A percentile compares a stretch with the other conserved stretches of the same genome.
phyloP scores from a whole-genome alignment of 805 yeast species.

The Pichia scutulata region DNA sequence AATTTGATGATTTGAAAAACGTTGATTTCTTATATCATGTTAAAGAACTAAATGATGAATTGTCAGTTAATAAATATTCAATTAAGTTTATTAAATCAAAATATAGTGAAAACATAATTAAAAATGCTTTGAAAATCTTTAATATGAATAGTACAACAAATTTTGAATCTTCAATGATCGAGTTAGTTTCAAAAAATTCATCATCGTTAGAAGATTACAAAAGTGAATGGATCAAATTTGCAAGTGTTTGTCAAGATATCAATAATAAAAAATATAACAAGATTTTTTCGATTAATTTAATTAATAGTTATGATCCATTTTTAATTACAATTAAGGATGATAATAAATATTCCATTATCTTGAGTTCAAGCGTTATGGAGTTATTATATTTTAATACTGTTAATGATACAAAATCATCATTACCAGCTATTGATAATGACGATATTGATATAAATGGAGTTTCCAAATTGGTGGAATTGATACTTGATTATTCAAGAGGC shows the following conservation, averaged over 20 bases:
- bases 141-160: conserved; percentile 3
- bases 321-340: conserved; percentile 30
- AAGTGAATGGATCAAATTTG: conserved; percentile 42
- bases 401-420: background rate
- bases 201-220: conserved; percentile 28
- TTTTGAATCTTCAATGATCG: conserved; percentile 2
- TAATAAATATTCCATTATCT: conserved; percentile 27
- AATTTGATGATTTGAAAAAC: conserved; percentile 6
- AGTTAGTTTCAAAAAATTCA: background rate
- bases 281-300: conserved; percentile 30
- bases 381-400: conserved; percentile 23
- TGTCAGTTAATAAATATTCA: conserved; percentile 32
- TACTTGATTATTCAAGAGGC: conserved; percentile 11
- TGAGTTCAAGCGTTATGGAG: conserved; percentile 30
- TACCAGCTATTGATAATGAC: background rate
- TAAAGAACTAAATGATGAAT: conserved; percentile 3
- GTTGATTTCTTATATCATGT: conserved; percentile 11
- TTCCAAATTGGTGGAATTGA: conserved; percentile 3
- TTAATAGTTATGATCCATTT: conserved; percentile 16
- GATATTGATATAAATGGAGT: conserved; percentile 8
- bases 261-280: conserved; percentile 49
- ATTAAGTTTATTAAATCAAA: conserved; percentile 37
- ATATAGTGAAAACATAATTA: conserved; percentile 42
- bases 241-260: conserved; percentile 65
- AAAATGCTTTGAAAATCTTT: conserved; percentile 12